Conservation (phyloP, 768 basidiomycete species). For the Auriscalpium vulgare region DNA sequence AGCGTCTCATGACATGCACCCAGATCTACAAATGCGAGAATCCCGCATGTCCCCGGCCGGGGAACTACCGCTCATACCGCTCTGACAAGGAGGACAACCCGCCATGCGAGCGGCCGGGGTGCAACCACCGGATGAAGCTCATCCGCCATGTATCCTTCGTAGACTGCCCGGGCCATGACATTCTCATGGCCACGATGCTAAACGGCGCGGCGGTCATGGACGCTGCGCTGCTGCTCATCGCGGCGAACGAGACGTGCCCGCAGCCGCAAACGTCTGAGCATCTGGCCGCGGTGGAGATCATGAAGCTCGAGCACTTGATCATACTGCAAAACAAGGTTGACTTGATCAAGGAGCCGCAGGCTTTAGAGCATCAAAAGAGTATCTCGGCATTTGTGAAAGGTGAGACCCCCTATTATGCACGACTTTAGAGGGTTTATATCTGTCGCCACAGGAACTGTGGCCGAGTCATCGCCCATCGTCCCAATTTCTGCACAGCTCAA, state of each 20-base stretch:
- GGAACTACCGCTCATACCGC: constrained; percentile 88
- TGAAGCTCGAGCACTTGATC: constrained; percentile 97
- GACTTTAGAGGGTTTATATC: neutral
- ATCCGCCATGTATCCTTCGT: constrained; percentile 98
- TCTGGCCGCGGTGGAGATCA: constrained; percentile 97
- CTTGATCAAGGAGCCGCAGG: constrained; percentile 90
- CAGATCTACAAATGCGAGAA: constrained; percentile 99
- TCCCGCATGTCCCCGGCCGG: constrained; percentile 84
- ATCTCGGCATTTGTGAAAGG: constrained; percentile 95
- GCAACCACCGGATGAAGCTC: constrained; percentile 84
- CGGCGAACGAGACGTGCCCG: constrained; percentile 97
- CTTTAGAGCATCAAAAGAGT: constrained; percentile 92
- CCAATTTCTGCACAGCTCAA: constrained; percentile 98
- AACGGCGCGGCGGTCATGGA: constrained; percentile 99
- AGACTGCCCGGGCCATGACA: constrained; percentile 96
- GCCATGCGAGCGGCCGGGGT: constrained; percentile 88
- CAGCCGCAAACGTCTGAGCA: constrained; percentile 99
- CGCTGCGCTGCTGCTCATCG: constrained; percentile 90
- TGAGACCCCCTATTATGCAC: constrained; percentile 21
- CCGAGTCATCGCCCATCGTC: constrained; percentile 94
- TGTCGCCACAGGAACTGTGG: constrained; percentile 76
- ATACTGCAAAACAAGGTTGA: constrained; percentile 99
- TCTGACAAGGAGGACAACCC: constrained; percentile 93
- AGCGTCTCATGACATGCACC: neutral
- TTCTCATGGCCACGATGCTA: constrained; percentile 99